Evolutionary conservation across 495 filamentous ascomycete genomes (phyloP), one percentile per base, ranked within the genome.

Genomic region (Penicillium nucicola): DNA sequence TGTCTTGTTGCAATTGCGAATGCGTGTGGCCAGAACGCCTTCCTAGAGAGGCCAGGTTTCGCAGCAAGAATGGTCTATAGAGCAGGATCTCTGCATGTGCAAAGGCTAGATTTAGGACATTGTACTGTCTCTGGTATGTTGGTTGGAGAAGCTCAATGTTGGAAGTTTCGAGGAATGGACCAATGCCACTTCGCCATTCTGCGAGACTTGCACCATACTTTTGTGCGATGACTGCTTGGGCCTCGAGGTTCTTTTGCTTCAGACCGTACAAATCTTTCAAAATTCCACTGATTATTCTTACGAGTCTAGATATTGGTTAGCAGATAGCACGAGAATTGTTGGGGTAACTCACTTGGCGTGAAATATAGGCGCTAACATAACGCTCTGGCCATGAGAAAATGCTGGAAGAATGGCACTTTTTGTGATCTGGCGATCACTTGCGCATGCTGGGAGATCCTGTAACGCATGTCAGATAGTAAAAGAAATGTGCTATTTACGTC

Each of bases 291-390:
- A 61, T 60, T 8, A 64, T 52, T 20, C 25, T 45, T 0, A 57
- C 60, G 35, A 71, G 50, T 23, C 42, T 52, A 7, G n/a, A 8
- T n/a, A 38, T 11, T 32, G 11, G 19, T 32, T 33, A 28, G 15
- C 19, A 10, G 36, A 17, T 17, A 20, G 10, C 1, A 14, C 20
- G 2, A 12, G 3, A 37, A 5, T 10, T 5, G 25, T 20, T 13
- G 8, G 11, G 11, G 20, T 31, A 12, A 4, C 45, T 48, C 30
- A 48, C 58, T 62, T 72, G 8, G 65, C 58, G 41, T 71, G 69
- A 20, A 69, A 69, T 8, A 75, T 60, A 1, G 72, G 66, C 11
- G 67, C 74, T 18, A 71, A 45, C 71, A 77, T 77, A 4, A 69
- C 60, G 15, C 67, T 69, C 35, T 75, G 69, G 1, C 53, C 50